A percentile compares a stretch with the other conserved stretches of the same genome.
Conservation (phyloP, 78 protist genomes). For the Bigelowiella natans region DNA sequence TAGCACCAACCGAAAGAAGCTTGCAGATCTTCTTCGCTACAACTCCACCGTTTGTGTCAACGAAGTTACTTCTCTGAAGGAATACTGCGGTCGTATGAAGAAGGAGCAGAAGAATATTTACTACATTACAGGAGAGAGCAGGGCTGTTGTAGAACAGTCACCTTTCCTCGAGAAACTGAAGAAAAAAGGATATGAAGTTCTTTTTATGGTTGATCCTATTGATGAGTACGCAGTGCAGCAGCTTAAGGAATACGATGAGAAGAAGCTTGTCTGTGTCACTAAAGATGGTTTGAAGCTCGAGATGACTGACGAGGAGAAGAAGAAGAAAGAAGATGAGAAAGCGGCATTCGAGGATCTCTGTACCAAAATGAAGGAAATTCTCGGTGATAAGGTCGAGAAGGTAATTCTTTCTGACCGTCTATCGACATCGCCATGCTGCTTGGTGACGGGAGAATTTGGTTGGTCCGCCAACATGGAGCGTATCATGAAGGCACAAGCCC, state of each 20-base stretch:
- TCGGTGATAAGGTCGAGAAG: conserved; percentile 98
- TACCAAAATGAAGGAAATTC: conserved; percentile 92
- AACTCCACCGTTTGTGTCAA: conserved; percentile 71
- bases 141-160: conserved; percentile 58
- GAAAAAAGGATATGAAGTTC: conserved; percentile 63
- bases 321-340: conserved; percentile 50
- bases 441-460: conserved; percentile 93
- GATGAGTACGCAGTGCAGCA: conserved; percentile 98
- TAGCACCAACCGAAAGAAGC: conserved; percentile 79
- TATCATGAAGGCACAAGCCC: conserved; percentile 99
- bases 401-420: conserved; percentile 83
- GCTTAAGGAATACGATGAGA: conserved; percentile 95
- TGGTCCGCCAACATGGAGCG: conserved; percentile 99
- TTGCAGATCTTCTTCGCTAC: conserved; percentile 94
- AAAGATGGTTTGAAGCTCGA: conserved; percentile 93
- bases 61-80: conserved; percentile 83
- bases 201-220: conserved; percentile 97
- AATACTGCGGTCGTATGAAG: conserved; percentile 95
- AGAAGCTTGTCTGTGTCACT: conserved; percentile 93
- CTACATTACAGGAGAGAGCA: conserved; percentile 98
- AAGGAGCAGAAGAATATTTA: conserved; percentile 96
- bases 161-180: conserved; percentile 74
- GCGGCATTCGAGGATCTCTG: conserved; percentile 64
- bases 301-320: conserved; percentile 87
- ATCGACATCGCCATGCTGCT: conserved; percentile 82